Conservation (phyloP, 2,329 filamentous ascomycete genomes). For the Exophiala sideris region DNA sequence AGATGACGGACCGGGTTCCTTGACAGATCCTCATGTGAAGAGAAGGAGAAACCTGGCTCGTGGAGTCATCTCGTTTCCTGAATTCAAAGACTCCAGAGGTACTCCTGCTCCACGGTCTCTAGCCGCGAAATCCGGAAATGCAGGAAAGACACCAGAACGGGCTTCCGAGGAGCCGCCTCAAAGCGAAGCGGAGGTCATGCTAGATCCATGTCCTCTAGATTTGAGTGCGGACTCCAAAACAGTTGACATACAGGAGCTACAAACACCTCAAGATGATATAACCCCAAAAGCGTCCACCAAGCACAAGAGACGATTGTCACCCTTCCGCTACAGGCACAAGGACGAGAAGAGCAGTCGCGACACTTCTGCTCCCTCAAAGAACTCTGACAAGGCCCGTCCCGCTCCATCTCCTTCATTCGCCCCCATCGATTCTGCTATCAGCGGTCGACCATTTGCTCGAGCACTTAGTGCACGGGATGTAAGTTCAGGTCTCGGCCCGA, state of each 20-base stretch:
- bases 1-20: constrained; percentile 6
- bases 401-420: neutral
- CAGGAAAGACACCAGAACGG: neutral
- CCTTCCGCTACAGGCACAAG: constrained; percentile 30
- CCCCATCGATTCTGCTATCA: constrained; percentile 37
- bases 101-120: constrained; percentile 1
- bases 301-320: constrained; percentile 36
- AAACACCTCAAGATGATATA: constrained; percentile 10
- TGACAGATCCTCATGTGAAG: constrained; percentile 5
- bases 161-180: neutral
- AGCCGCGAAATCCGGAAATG: neutral
- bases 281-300: constrained; percentile 19
- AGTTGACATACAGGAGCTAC: constrained; percentile 25
- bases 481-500: constrained; percentile 10
- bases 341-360: constrained; percentile 32
- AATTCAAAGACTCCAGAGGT: constrained; percentile 14
- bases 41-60: constrained; percentile 13
- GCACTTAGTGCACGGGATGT: constrained; percentile 33
- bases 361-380: constrained; percentile 24
- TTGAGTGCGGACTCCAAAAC: constrained; percentile 5
- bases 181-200: constrained; percentile 20
- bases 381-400: neutral
- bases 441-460: constrained; percentile 49
- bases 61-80: constrained; percentile 25
- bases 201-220: constrained; percentile 5